These are phyloP conservation scores for Elsinoe australis DNA, from an alignment of 2,329 filamentous ascomycete genomes.

Conservation along the genomic window DNA sequence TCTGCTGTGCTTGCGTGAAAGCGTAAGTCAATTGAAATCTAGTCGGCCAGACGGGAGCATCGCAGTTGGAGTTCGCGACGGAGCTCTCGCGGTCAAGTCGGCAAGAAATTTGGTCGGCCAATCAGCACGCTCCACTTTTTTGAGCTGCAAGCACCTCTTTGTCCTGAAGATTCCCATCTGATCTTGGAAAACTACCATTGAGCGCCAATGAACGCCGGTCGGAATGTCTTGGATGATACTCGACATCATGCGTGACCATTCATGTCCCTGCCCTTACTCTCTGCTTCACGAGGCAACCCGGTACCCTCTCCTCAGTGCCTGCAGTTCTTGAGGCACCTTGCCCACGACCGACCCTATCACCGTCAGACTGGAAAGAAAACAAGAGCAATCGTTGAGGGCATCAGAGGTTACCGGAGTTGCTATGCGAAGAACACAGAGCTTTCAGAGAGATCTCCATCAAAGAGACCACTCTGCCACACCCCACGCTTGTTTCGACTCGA, in stretches of 20 bases:
- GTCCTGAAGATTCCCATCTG: background rate
- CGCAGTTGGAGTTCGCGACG: too few relatives aligned
- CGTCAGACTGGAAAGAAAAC: background rate
- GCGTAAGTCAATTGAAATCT: too few relatives aligned
- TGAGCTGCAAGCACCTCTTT: constrained; percentile 9
- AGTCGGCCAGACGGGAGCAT: too few relatives aligned
- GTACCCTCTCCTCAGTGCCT: constrained; percentile 12
- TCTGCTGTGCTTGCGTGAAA: too few relatives aligned
- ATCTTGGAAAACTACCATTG: constrained; percentile 9
- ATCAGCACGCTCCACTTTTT: constrained; percentile 18
- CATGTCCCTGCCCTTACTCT: constrained; percentile 48
- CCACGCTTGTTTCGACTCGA: too few relatives aligned
- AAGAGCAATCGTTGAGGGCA: background rate
- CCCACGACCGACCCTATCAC: background rate
- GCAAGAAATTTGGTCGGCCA: constrained; percentile 15
- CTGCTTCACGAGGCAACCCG: constrained; percentile 16
- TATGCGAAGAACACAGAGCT: too few relatives aligned
- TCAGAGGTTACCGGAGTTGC: too few relatives aligned
- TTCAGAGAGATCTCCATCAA: too few relatives aligned
- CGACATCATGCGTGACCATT: constrained; percentile 53
- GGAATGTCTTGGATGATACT: constrained; percentile 11
- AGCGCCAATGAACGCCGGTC: constrained; percentile 13
- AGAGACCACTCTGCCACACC: too few relatives aligned
- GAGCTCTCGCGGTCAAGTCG: constrained; percentile 6
- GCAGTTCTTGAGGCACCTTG: constrained; percentile 7